These are phyloP conservation scores for Globisporangium ultimum DNA, from an alignment of 352 stramenopile species.

Conservation along the genomic window DNA sequence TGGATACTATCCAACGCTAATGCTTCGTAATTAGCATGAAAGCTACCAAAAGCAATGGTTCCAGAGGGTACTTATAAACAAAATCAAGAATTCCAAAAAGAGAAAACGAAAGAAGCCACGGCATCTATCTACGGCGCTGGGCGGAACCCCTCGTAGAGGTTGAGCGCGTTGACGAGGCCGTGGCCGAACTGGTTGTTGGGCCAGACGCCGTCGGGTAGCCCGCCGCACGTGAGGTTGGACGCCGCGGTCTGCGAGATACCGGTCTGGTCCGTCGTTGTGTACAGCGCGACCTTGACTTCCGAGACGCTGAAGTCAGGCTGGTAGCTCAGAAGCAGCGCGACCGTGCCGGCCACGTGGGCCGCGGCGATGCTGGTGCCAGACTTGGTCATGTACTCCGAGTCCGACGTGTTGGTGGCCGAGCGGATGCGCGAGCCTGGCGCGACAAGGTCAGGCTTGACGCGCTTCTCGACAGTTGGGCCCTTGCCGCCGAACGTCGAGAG, in stretches of 20 bases:
- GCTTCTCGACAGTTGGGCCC: slow-evolving; percentile 6
- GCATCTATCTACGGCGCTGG: too few relatives aligned
- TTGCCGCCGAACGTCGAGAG: slow-evolving; percentile 28
- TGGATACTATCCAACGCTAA: too few relatives aligned
- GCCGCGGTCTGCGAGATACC: background rate
- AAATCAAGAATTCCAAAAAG: too few relatives aligned
- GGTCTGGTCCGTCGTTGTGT: slow-evolving; percentile 5
- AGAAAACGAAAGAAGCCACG: too few relatives aligned
- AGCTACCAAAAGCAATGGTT: too few relatives aligned
- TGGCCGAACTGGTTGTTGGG: slow-evolving; percentile 36
- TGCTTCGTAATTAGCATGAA: too few relatives aligned
- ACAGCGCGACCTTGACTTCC: slow-evolving; percentile 7
- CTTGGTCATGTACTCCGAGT: background rate
- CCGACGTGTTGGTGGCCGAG: slow-evolving; percentile 1
- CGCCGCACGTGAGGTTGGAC: slow-evolving; percentile 15
- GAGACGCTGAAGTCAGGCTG: slow-evolving; percentile 12
- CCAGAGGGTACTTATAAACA: too few relatives aligned
- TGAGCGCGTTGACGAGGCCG: slow-evolving; percentile 10
- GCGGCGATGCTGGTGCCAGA: slow-evolving; percentile 18
- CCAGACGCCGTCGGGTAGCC: slow-evolving; percentile 14
- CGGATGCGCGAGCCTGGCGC: slow-evolving; percentile 1
- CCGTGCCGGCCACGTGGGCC: slow-evolving; percentile 18
- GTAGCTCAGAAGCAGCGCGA: slow-evolving; percentile 19
- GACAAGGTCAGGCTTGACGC: slow-evolving; percentile 7
- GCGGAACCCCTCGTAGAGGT: too few relatives aligned